Evolutionary conservation across 768 basidiomycete genomes (phyloP).

Genomic region (Podaxis carcinomalis): DNA sequence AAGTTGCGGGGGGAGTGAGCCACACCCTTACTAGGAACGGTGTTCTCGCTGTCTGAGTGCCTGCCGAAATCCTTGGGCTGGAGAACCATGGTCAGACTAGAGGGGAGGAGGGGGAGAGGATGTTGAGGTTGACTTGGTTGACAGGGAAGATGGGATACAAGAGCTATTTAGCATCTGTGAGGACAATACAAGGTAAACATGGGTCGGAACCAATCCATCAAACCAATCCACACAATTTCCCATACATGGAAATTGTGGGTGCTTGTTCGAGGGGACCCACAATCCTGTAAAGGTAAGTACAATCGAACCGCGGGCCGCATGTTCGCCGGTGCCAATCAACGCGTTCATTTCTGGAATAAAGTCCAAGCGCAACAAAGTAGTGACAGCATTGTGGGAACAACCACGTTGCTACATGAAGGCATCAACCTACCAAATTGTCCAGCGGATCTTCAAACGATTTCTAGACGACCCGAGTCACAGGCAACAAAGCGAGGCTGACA

Average conservation of each 20-base stretch:
- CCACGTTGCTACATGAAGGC: neutral
- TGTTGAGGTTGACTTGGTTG: neutral
- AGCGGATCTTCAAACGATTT: no score
- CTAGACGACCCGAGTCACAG: no score
- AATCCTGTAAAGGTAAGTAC: neutral
- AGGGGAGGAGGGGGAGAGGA: neutral
- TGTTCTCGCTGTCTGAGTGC: constrained; percentile 13
- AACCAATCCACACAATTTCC: constrained; percentile 7
- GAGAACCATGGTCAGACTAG: constrained; percentile 23
- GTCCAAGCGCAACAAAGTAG: neutral
- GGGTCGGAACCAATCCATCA: constrained; percentile 11
- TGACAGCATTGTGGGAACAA: neutral
- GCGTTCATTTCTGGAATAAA: neutral
- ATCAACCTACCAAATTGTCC: no score
- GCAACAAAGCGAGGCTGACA: no score
- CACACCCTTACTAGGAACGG: constrained; percentile 11
- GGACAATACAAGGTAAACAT: constrained; percentile 4
- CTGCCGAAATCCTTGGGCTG: constrained; percentile 18
- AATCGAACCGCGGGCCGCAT: no score
- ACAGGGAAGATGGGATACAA: neutral
- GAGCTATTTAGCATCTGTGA: constrained; percentile 2
- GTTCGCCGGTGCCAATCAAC: no score
- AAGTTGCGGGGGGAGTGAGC: constrained; percentile 16
- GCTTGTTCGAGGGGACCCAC: neutral
- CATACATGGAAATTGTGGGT: constrained; percentile 2